phyloP scores from a whole-genome alignment of 1,284 basidiomycete species.

The Naganishia sp. region DNA sequence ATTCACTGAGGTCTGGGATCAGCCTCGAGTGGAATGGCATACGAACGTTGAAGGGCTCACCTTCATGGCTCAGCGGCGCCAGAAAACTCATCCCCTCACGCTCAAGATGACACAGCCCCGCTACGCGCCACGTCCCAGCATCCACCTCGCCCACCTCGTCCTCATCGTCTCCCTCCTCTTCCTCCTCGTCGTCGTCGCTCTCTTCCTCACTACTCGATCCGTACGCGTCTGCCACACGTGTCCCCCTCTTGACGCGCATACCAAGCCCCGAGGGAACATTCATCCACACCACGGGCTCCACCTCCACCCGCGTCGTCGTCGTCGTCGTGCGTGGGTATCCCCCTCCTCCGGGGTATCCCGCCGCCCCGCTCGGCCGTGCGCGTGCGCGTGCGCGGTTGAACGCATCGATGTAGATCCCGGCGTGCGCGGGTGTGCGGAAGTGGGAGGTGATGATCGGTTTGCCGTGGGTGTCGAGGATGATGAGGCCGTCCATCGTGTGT shows the following conservation, averaged over 20 bases:
- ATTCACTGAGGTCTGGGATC: constrained; percentile 63
- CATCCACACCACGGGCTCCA: constrained; percentile 34
- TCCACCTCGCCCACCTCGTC: constrained; percentile 17
- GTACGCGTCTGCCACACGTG: constrained; percentile 38
- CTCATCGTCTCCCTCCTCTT: background rate
- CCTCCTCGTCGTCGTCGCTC: background rate
- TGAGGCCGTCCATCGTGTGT: constrained; percentile 74
- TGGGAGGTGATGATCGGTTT: constrained; percentile 80
- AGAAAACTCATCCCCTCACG: constrained; percentile 72
- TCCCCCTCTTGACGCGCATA: background rate
- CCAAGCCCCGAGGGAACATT: constrained; percentile 15
- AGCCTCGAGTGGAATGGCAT: background rate
- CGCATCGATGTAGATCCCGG: constrained; percentile 83
- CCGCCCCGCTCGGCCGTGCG: constrained; percentile 41
- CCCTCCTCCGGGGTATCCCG: background rate
- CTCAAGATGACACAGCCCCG: constrained; percentile 65
- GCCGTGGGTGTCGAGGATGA: constrained; percentile 80
- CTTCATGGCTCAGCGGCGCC: constrained; percentile 70
- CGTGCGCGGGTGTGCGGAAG: constrained; percentile 73
- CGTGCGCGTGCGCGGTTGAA: constrained; percentile 71
- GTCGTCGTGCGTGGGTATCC: background rate
- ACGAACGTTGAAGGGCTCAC: constrained; percentile 36
- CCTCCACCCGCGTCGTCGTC: constrained; percentile 9
- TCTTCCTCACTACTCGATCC: constrained; percentile 1
- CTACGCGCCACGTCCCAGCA: constrained; percentile 50